Percentiles rank a stretch among this genome's conserved stretches.
Conservation (phyloP, 352 stramenopile genomes). For the Pythium scleroteichum region DNA sequence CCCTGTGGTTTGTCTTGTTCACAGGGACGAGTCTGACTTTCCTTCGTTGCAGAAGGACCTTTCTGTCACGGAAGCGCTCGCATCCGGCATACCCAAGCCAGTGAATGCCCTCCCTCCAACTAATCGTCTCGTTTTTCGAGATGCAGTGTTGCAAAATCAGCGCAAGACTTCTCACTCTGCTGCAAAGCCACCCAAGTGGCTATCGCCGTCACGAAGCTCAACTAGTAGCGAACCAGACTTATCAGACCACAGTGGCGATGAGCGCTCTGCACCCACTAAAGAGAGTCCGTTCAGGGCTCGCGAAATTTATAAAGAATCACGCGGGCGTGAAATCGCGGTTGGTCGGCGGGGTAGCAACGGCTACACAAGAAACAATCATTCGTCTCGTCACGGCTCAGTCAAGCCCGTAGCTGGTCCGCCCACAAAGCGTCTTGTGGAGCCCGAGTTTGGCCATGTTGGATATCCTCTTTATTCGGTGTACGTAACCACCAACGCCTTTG, state of each 20-base stretch:
- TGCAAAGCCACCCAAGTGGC: background rate
- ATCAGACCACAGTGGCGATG: slow-evolving; percentile 9
- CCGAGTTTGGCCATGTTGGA: slow-evolving; percentile 10
- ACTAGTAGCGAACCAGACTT: slow-evolving; percentile 10
- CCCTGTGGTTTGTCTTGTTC: too few relatives aligned
- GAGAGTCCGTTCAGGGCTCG: background rate
- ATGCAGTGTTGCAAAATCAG: slow-evolving; percentile 52
- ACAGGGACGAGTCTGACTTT: slow-evolving; percentile 21
- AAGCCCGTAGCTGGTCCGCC: too few relatives aligned
- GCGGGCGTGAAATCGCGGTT: background rate
- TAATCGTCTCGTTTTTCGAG: slow-evolving; percentile 51
- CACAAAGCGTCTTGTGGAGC: slow-evolving; percentile 5
- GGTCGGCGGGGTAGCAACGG: background rate
- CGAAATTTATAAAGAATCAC: background rate
- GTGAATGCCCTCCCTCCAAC: slow-evolving; percentile 10
- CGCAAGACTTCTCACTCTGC: background rate
- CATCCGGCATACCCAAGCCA: background rate
- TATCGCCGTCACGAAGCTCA: slow-evolving; percentile 6
- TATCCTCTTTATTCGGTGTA: slow-evolving; percentile 20
- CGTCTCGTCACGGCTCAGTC: too few relatives aligned
- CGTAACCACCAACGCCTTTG: background rate
- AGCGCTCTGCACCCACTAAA: background rate
- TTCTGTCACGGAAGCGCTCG: background rate
- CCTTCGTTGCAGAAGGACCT: slow-evolving; percentile 10
- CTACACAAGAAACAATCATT: too few relatives aligned